Evolutionary conservation across 495 filamentous ascomycete species (phyloP), one percentile per base, ranked within the genome.

Genomic region (Penicillium cinerascens): DNA sequence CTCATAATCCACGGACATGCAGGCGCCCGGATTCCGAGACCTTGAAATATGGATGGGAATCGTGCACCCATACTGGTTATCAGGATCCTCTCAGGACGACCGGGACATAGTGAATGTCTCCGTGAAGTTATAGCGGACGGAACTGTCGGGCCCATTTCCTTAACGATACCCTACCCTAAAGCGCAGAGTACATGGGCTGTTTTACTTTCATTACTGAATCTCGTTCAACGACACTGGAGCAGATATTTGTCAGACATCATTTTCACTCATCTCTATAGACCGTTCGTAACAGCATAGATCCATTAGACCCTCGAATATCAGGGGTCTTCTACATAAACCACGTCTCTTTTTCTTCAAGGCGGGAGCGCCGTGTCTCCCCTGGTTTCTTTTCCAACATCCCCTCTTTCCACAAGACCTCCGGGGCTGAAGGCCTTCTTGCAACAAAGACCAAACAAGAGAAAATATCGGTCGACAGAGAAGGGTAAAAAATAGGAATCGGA

Each of bases 251-350:
- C 54, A 60, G 61, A 61, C 52, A 63, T 60, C 58, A 60, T 65
- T 62, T 65, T 63, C 59, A 64, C 66, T 67, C 65, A 69, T 65
- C 67, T 76, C 67, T 71, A 71, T 69, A 77, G 64, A 68, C 68
- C 68, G 71, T 67, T 69, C 74, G 70, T 77, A 73, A 78, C 74
- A 67, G 63, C 70, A 73, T 73, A 67, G 69, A 67, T 63, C 64
- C 66, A 64, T 65, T 58, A 59, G 52, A 63, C 55, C 44, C 48
- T 38, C 23, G 33, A 42, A 54, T 50, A 39, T 50, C 46, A 21
- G 52, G 59, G 54, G 51, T 56, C 54, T 58, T 57, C 59, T 55
- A 55, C 60, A 54, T 66, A 42, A 54, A 47, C 44, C 54, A 50
- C 51, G 16, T 33, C 49, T 49, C 36, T 50, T 63, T 54, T 60